phyloP scores from a whole-genome alignment of 805 yeast species.

The Candida fluviatilis region DNA sequence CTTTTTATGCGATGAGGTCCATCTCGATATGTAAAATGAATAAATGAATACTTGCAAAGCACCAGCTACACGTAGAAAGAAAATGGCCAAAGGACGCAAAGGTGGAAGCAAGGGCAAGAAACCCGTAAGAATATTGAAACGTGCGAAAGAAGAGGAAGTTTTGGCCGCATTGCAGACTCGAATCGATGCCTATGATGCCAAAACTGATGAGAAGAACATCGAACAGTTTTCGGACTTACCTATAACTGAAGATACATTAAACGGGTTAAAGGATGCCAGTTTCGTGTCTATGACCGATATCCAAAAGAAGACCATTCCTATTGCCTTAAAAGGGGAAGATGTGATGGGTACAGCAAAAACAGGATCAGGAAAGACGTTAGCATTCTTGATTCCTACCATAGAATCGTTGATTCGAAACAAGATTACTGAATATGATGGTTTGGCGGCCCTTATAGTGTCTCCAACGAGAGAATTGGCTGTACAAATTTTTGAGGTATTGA shows the following conservation, averaged over 20 bases:
- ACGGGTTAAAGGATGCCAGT: conserved; percentile 75
- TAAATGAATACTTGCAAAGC: too few species aligned
- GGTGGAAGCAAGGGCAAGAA: conserved; percentile 13
- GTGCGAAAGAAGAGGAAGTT: conserved; percentile 30
- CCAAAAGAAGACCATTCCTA: conserved; percentile 74
- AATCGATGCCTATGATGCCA: conserved; percentile 53
- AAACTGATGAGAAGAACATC: conserved; percentile 18
- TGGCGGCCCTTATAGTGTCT: conserved; percentile 85
- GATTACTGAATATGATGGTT: conserved; percentile 82
- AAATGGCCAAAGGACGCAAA: conserved; percentile 17
- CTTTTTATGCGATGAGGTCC: neutral
- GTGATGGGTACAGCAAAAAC: conserved; percentile 86
- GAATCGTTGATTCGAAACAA: conserved; percentile 63
- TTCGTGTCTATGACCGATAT: conserved; percentile 81
- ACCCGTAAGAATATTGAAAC: conserved; percentile 15
- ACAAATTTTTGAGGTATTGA: conserved; percentile 82
- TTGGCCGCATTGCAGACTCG: conserved; percentile 43
- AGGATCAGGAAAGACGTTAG: conserved; percentile 87
- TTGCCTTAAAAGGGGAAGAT: conserved; percentile 73
- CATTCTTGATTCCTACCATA: conserved; percentile 77
- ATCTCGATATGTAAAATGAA: too few species aligned
- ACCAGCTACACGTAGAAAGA: conserved; percentile 1
- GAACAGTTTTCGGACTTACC: conserved; percentile 76
- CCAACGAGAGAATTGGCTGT: conserved; percentile 92
- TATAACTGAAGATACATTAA: conserved; percentile 54